Conservation (phyloP, 805 yeast genomes). For the Candida parachauliodes region DNA sequence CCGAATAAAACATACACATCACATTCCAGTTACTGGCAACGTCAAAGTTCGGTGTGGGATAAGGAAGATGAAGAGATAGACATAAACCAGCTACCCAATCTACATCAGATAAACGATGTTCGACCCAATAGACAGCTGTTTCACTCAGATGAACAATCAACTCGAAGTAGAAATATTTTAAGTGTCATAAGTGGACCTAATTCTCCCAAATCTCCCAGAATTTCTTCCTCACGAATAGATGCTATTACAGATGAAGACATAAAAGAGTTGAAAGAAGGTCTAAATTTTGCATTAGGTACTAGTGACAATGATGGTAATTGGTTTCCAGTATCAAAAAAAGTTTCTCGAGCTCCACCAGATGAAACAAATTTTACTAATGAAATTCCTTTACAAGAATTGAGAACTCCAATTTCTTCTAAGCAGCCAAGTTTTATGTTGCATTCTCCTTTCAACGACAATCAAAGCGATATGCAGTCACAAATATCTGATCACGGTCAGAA, state of each 20-base stretch:
- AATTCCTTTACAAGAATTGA: slow-evolving; percentile 16
- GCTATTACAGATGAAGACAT: slow-evolving; percentile 21
- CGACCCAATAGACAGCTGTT: slow-evolving; percentile 4
- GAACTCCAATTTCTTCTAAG: background rate
- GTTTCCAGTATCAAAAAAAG: slow-evolving; percentile 21
- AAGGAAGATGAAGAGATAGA: background rate
- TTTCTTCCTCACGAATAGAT: background rate
- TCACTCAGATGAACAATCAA: slow-evolving; percentile 2
- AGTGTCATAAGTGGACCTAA: slow-evolving; percentile 8
- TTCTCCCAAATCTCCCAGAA: slow-evolving; percentile 3
- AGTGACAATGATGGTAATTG: slow-evolving; percentile 21
- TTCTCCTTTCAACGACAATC: slow-evolving; percentile 7
- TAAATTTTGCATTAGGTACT: slow-evolving; percentile 32
- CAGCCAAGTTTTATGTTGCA: background rate
- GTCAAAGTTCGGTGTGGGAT: background rate
- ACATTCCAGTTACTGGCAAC: slow-evolving; percentile 5
- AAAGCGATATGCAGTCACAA: background rate
- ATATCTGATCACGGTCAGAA: background rate
- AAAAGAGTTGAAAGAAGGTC: slow-evolving; percentile 30
- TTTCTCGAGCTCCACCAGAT: background rate
- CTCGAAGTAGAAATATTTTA: slow-evolving; percentile 3
- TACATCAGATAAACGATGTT: slow-evolving; percentile 2
- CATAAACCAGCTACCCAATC: slow-evolving; percentile 2
- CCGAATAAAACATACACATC: slow-evolving; percentile 13
- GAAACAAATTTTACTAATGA: slow-evolving; percentile 13